Evolutionary conservation across 495 filamentous ascomycete genomes (phyloP).

Genomic region (Glarea lozoyensis): DNA sequence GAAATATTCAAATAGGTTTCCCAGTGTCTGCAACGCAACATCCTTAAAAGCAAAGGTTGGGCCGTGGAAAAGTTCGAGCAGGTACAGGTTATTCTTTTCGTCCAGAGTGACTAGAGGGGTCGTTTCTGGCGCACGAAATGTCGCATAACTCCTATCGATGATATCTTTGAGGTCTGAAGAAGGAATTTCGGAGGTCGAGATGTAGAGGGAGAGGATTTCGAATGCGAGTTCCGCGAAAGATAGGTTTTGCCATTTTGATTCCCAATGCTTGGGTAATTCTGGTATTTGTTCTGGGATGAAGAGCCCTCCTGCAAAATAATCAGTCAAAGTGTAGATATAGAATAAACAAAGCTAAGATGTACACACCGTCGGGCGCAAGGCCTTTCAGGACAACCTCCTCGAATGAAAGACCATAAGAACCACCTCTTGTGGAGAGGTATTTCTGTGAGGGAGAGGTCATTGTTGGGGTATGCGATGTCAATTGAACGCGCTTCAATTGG

Average conservation of each 20-base stretch:
- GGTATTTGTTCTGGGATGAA: constrained; percentile 85
- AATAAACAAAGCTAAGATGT: no score
- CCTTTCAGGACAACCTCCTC: constrained; percentile 88
- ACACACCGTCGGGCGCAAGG: constrained; percentile 74
- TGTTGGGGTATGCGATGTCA: neutral
- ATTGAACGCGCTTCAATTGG: no score
- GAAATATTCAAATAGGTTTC: constrained; percentile 96
- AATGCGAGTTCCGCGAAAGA: constrained; percentile 72
- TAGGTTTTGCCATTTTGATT: constrained; percentile 61
- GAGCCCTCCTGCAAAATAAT: no score
- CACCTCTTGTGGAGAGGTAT: constrained; percentile 76
- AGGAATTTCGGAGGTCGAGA: constrained; percentile 75
- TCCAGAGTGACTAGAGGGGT: constrained; percentile 65
- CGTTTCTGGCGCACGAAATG: constrained; percentile 68
- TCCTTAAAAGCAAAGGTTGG: constrained; percentile 95
- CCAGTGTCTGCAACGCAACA: constrained; percentile 80
- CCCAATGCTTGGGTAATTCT: constrained; percentile 50
- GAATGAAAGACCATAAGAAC: constrained; percentile 76
- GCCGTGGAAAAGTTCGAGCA: constrained; percentile 97
- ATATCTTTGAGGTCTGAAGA: constrained; percentile 69
- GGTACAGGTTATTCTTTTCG: constrained; percentile 56
- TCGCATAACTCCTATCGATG: constrained; percentile 70
- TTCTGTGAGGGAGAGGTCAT: constrained; percentile 51
- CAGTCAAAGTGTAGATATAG: no score
- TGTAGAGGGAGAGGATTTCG: constrained; percentile 69